Evolutionary conservation across 495 filamentous ascomycete genomes (phyloP).

Genomic region (Achaetomiella virescens): DNA sequence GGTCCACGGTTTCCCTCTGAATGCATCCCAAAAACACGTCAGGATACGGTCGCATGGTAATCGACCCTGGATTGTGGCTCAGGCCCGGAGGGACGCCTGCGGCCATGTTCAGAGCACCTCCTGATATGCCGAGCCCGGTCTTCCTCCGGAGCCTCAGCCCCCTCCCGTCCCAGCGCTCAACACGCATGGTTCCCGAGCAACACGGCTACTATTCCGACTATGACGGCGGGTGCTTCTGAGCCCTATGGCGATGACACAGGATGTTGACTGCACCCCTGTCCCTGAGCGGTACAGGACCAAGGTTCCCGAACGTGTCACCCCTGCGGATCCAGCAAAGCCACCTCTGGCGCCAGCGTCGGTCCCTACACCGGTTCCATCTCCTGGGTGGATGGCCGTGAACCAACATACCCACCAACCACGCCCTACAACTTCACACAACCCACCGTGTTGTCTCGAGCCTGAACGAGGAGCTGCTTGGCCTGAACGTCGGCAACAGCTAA

Average conservation of each 20-base stretch:
- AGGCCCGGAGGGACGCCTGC: constrained; percentile 50
- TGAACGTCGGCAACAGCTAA: constrained; percentile 25
- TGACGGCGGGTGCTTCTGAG: constrained; percentile 13
- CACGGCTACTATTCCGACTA: constrained; percentile 11
- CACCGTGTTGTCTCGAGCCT: constrained; percentile 5
- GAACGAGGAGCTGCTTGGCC: background rate
- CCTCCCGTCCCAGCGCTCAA: constrained; percentile 2
- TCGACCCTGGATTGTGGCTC: constrained; percentile 54
- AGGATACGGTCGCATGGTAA: constrained; percentile 60
- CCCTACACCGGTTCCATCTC: background rate
- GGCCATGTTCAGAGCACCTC: constrained; percentile 16
- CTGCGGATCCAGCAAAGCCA: background rate
- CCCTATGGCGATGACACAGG: constrained; percentile 31
- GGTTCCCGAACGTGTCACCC: background rate
- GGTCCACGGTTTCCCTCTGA: constrained; percentile 67
- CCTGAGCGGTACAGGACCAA: background rate
- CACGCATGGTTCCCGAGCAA: background rate
- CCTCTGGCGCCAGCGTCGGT: background rate
- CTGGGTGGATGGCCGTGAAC: constrained; percentile 17
- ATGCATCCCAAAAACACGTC: constrained; percentile 58
- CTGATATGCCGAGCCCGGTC: constrained; percentile 1
- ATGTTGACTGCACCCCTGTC: constrained; percentile 32
- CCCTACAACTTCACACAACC: background rate
- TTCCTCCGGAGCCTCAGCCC: constrained; percentile 15
- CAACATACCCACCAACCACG: background rate